Base-by-base conservation (phyloP, 202 grass and related monocot genomes). In the Zoysia matrella region DNA sequence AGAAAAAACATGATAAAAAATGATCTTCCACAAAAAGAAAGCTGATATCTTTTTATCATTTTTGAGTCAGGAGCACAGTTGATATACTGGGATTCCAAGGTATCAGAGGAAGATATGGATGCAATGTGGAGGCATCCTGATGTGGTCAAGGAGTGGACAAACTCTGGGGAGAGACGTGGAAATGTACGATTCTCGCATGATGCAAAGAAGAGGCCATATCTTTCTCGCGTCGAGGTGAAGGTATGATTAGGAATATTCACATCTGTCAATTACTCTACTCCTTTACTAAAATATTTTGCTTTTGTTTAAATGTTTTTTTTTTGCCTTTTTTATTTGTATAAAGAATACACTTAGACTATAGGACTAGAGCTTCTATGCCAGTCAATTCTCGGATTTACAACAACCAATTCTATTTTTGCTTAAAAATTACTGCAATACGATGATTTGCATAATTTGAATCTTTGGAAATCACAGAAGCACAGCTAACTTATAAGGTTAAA, bases 211-310 rank as follows among this genome's bases (percentile, higher is more conserved):
- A 98, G 80, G 69, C 88, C 88, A n/a, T 98, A 98, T 91, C 95
- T 98, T 83, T 98, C 95, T 91, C 90, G 86, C 49, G 82, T 98
- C 78, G 95, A 98, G 82, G 95, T 94, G 65, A 98, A 93, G 92
- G 95, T 98, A 94, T 70, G 73, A 69, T 77, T 65, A 51, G 82
- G 30, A 73, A 82, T 47, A 69, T 44, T 47, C 61, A 9, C 61
- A 10, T 69, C 16, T 36, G 3, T 5, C 30, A 36, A 36, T 36
- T 36, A 36, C 30, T 36, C 30, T 36, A 36, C 30, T 36, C 30
- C 30, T 36, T 36, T 36, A 36, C 30, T 36, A 36, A 36, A 36
- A 36, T 36, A 36, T 36, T 36, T 36, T 36, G 30, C 30, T 36
- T 36, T 36, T 36, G 30, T 36, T 36, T 36, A 36, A 36, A 36